Base-by-base conservation (phyloP, 495 filamentous ascomycete species). In the Aspergillus olivimuriae region DNA sequence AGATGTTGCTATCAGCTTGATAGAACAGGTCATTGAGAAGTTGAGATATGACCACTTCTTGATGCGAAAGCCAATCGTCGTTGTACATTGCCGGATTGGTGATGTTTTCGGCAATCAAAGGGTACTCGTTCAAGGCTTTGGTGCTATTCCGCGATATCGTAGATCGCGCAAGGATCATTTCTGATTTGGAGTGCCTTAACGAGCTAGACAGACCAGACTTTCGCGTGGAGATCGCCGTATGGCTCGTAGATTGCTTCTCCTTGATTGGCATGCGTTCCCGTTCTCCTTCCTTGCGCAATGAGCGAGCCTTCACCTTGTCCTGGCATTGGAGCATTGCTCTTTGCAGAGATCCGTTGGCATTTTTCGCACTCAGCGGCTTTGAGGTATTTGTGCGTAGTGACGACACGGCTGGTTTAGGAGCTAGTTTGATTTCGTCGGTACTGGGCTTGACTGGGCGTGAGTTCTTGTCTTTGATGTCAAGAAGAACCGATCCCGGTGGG, bases 11-110 rank as follows among this genome's bases (percentile, higher is more conserved):
- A 34, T 56, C 47, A 0, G 64, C 44, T 16, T 57, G 47, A 4
- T 73, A 58, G 37, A 83, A 74, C 18, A 84, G 53, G 1, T 62
- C 58, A 58, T 86, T 86, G 39, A 78, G 55, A 11, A 83, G 56
- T 47, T 83, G 78, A 4, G 77, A 74, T 21, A 86, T 71, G 10
- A 76, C 72, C 21, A 74, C 64, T 47, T 86, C 81, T 48, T 84
- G 78, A 43, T 83, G 70, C 11, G 62, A 64, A 23, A 84, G 76
- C 81, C 81, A 84, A 36, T 76, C 61, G 16, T 83, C 80, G 49
- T 84, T 79, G 50, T 83, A 84, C 53, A 84, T 65, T 42, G 75
- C 69, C 16, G 78, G 63, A 22, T 73, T 69, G 0, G 62, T 50
- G 19, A 84, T 68, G 45, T 80, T 66, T 43, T 84, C 77, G 0